A percentile compares a stretch with the other conserved stretches of the same genome.
These are phyloP conservation scores for Eucalyptus sideroxylon DNA, from an alignment of 345 rosid genomes.

Conservation along the genomic window DNA sequence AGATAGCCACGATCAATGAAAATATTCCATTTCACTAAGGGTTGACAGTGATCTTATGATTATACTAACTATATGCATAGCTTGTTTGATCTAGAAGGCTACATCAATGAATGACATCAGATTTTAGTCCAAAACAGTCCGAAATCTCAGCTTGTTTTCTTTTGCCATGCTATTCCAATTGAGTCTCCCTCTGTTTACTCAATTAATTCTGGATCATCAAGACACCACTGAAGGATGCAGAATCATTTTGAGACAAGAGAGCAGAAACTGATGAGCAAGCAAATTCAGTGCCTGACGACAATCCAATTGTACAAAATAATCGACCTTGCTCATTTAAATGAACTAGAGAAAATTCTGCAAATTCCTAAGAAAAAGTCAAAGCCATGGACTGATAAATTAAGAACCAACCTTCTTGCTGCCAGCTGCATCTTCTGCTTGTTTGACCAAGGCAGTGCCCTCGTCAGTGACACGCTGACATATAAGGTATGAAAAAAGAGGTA, in stretches of 20 bases:
- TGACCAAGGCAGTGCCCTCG: constrained; percentile 75
- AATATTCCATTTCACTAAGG: neutral
- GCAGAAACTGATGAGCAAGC: neutral
- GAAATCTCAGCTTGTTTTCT: constrained; percentile 48
- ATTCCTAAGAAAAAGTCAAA: neutral
- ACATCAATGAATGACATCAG: neutral
- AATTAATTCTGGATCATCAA: neutral
- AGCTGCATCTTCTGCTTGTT: constrained; percentile 86
- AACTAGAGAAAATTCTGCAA: neutral
- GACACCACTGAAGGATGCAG: neutral
- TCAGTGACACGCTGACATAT: constrained; percentile 63
- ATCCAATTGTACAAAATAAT: neutral
- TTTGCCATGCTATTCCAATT: neutral
- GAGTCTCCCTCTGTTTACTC: neutral
- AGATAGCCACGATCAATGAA: neutral
- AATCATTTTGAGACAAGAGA: neutral
- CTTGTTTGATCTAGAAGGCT: neutral
- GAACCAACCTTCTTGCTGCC: constrained; percentile 30
- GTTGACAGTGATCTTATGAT: neutral
- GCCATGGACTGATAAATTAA: neutral
- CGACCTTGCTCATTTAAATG: neutral
- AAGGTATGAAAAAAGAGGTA: neutral
- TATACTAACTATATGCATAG: neutral
- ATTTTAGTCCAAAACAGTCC: constrained; percentile 31
- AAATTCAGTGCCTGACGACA: neutral